Percentiles rank a stretch among this genome's conserved stretches.
Conservation (phyloP, 148 eudicot genomes). For the Cornus suecica region DNA sequence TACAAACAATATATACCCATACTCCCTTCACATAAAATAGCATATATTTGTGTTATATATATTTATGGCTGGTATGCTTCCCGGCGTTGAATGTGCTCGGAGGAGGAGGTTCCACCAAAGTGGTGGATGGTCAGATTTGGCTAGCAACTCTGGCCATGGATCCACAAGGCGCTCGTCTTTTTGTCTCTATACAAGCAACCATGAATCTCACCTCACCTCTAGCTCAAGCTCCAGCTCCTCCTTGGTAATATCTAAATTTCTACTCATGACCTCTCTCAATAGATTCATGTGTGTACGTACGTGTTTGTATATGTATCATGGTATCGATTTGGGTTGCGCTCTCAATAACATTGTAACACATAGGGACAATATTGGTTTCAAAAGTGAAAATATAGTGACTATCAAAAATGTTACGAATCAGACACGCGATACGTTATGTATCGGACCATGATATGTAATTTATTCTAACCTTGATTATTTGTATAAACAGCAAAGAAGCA, state of each 20-base stretch:
- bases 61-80: slow-evolving; percentile 64
- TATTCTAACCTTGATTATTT: neutral
- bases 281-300: too few species aligned
- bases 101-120: slow-evolving; percentile 47
- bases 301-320: too few species aligned
- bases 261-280: neutral
- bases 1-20: too few species aligned
- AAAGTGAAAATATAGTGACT: too few species aligned
- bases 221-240: slow-evolving; percentile 21
- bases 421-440: too few species aligned
- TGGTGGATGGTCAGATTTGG: slow-evolving; percentile 7
- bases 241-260: neutral
- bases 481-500: slow-evolving; percentile 27
- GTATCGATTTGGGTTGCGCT: too few species aligned
- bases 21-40: too few species aligned
- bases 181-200: slow-evolving; percentile 30
- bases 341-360: too few species aligned
- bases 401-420: too few species aligned
- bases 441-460: neutral
- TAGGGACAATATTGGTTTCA: too few species aligned
- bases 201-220: slow-evolving; percentile 20
- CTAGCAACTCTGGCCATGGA: neutral
- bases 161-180: slow-evolving; percentile 26
- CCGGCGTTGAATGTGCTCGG: slow-evolving; percentile 66
- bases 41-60: neutral